Evolutionary conservation across 176 grass and related monocot species (phyloP).

Genomic region (Elymus sibiricus): DNA sequence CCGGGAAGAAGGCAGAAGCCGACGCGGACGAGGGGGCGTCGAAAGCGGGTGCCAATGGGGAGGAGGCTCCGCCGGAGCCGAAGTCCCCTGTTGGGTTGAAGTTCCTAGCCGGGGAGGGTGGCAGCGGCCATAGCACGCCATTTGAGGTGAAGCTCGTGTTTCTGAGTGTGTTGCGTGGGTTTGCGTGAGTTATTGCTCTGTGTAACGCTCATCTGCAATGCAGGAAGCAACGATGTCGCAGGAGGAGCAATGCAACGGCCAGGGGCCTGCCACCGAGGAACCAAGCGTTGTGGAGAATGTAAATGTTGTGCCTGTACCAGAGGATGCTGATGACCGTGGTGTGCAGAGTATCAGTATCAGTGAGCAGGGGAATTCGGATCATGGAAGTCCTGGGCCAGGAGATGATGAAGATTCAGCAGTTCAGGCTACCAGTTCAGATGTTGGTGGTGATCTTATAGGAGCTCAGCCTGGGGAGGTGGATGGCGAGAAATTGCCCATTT

Average conservation of each 20-base stretch:
- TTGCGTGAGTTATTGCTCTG: slow-evolving; percentile 3
- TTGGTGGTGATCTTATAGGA: not conserved
- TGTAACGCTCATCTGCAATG: slow-evolving; percentile 50
- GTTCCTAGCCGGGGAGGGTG: slow-evolving; percentile 32
- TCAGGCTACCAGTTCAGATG: not conserved
- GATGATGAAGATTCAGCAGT: not conserved
- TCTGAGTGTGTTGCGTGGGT: not conserved
- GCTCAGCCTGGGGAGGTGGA: slow-evolving; percentile 9
- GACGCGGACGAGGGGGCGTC: slow-evolving; percentile 26
- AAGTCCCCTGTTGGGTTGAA: slow-evolving; percentile 38
- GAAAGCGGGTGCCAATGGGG: not conserved
- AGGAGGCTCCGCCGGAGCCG: slow-evolving; percentile 2
- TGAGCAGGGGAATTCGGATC: slow-evolving; percentile 19
- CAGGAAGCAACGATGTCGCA: slow-evolving; percentile 55
- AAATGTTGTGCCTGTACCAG: not conserved
- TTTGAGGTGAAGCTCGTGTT: slow-evolving; percentile 34
- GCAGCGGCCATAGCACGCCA: slow-evolving; percentile 16
- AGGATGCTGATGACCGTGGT: not conserved
- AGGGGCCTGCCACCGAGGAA: slow-evolving; percentile 9
- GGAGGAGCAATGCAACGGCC: slow-evolving; percentile 52
- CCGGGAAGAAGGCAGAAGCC: slow-evolving; percentile 38
- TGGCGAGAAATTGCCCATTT: not conserved
- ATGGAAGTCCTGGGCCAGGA: not conserved
- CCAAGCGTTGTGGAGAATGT: not conserved
- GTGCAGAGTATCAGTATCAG: not conserved